A percentile compares a stretch with the other conserved stretches of the same genome.
Conservation (phyloP, 2,329 filamentous ascomycete genomes). For the Sclerotinia borealis region DNA sequence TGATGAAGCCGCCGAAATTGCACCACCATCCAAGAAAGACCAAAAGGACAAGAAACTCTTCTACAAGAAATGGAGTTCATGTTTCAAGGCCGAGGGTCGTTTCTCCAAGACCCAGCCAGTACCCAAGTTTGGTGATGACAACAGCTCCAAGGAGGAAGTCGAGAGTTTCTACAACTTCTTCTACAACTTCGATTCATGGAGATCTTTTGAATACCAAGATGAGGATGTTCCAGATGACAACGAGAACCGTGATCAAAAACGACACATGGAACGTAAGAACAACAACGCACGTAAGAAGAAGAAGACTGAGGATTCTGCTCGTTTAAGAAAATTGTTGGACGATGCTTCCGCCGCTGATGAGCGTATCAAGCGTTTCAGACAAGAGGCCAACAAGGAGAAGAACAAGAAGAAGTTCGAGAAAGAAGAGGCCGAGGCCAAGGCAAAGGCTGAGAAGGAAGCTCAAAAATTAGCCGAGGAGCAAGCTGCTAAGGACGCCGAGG, state of each 20-base stretch:
- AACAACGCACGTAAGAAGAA: slow-evolving; percentile 96
- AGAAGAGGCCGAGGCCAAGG: slow-evolving; percentile 85
- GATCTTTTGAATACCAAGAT: slow-evolving; percentile 95
- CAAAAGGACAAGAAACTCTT: slow-evolving; percentile 71
- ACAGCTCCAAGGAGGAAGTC: slow-evolving; percentile 81
- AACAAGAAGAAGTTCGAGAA: slow-evolving; percentile 90
- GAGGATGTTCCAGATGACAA: slow-evolving; percentile 99
- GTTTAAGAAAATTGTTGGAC: slow-evolving; percentile 84
- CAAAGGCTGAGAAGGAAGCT: slow-evolving; percentile 75
- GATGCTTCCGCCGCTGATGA: slow-evolving; percentile 79
- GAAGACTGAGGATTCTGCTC: slow-evolving; percentile 95
- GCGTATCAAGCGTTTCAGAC: slow-evolving; percentile 95
- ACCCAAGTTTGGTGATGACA: slow-evolving; percentile 76
- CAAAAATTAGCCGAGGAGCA: slow-evolving; percentile 80
- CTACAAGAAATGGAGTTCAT: slow-evolving; percentile 88
- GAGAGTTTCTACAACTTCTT: slow-evolving; percentile 99
- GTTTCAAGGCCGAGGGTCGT: slow-evolving; percentile 86
- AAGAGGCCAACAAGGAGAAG: slow-evolving; percentile 87
- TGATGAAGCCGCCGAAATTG: slow-evolving; percentile 86
- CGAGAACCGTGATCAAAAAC: slow-evolving; percentile 98
- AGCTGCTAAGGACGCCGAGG: slow-evolving; percentile 77
- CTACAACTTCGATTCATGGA: slow-evolving; percentile 99
- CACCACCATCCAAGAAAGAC: slow-evolving; percentile 90
- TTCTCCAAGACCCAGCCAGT: slow-evolving; percentile 92
- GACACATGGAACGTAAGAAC: slow-evolving; percentile 97